These are phyloP conservation scores for Aspergillus luchuensis DNA, from an alignment of 2,329 filamentous ascomycete species.

Conservation along the genomic window DNA sequence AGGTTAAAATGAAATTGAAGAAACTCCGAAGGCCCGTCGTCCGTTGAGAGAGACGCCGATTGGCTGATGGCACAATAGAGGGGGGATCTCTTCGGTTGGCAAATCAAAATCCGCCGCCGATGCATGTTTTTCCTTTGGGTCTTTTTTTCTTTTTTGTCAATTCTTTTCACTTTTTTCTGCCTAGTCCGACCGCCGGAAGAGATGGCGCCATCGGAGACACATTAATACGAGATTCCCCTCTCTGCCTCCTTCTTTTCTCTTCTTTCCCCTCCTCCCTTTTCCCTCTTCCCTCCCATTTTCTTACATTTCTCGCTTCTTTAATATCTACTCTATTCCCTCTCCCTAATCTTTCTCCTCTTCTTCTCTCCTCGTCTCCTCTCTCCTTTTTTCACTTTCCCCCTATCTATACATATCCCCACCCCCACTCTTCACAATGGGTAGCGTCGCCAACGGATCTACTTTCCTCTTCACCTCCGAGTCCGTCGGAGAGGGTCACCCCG, in stretches of 20 bases:
- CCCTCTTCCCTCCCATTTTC: slow-evolving; percentile 15
- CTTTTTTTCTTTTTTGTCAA: background rate
- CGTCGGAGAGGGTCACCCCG: slow-evolving; percentile 86
- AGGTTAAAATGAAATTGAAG: background rate
- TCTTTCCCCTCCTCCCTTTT: slow-evolving; percentile 23
- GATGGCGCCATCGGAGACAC: slow-evolving; percentile 34
- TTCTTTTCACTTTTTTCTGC: slow-evolving; percentile 23
- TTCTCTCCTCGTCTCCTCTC: slow-evolving; percentile 23
- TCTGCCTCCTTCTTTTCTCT: slow-evolving; percentile 15
- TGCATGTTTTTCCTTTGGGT: background rate
- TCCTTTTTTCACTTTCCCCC: slow-evolving; percentile 22
- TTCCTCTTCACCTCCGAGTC: slow-evolving; percentile 92
- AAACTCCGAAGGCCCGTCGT: background rate
- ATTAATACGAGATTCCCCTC: slow-evolving; percentile 19
- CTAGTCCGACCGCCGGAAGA: slow-evolving; percentile 26
- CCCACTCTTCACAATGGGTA: slow-evolving; percentile 59
- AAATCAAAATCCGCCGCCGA: background rate
- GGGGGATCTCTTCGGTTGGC: background rate
- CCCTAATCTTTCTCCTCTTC: slow-evolving; percentile 34
- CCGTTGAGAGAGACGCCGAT: background rate
- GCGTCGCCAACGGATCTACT: slow-evolving; percentile 59
- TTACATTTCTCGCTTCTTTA: slow-evolving; percentile 7
- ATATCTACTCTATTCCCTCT: slow-evolving; percentile 14
- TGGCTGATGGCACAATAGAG: background rate
- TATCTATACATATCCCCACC: slow-evolving; percentile 18